Percentiles rank a stretch among this genome's conserved stretches.
Evolutionary conservation across 2,329 filamentous ascomycete species (phyloP).

Genomic region (Fusarium anthophilum): DNA sequence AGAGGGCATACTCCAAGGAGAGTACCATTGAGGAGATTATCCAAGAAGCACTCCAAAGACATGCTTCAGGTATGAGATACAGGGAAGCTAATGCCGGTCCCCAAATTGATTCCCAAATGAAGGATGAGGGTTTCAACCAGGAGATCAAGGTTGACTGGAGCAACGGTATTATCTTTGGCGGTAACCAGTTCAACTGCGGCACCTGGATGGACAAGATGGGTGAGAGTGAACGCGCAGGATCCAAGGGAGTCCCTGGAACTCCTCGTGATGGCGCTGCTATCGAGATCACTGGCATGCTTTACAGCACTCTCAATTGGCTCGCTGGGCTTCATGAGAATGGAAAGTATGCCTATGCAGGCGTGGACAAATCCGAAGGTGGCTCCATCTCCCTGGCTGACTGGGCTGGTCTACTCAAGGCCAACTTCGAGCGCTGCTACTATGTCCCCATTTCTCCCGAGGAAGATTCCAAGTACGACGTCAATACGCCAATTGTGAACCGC

Average conservation of each 20-base stretch:
- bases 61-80: conserved; percentile 91
- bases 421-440: conserved; percentile 94
- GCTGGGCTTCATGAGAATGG: conserved; percentile 72
- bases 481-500: conserved; percentile 82
- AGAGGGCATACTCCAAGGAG: conserved; percentile 83
- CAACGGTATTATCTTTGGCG: conserved; percentile 87
- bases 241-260: conserved; percentile 94
- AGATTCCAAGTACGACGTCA: conserved; percentile 82
- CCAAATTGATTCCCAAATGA: conserved; percentile 92
- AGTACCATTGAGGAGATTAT: conserved; percentile 90
- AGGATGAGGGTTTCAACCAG: conserved; percentile 88
- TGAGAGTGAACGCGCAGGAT: conserved; percentile 90
- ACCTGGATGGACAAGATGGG: conserved; percentile 99
- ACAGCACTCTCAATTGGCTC: conserved; percentile 89
- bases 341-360: conserved; percentile 76
- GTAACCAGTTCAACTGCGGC: conserved; percentile 93
- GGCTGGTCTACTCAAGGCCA: conserved; percentile 81
- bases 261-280: conserved; percentile 94
- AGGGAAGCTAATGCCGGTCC: conserved; percentile 94
- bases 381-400: conserved; percentile 78
- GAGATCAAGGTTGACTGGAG: conserved; percentile 94
- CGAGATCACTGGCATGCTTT: conserved; percentile 93
- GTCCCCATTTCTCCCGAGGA: conserved; percentile 76
- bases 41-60: conserved; percentile 91
- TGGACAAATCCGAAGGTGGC: conserved; percentile 70